Base-by-base conservation (phyloP, 2,329 filamentous ascomycete species). In the Fusarium tanahbumbuense region DNA sequence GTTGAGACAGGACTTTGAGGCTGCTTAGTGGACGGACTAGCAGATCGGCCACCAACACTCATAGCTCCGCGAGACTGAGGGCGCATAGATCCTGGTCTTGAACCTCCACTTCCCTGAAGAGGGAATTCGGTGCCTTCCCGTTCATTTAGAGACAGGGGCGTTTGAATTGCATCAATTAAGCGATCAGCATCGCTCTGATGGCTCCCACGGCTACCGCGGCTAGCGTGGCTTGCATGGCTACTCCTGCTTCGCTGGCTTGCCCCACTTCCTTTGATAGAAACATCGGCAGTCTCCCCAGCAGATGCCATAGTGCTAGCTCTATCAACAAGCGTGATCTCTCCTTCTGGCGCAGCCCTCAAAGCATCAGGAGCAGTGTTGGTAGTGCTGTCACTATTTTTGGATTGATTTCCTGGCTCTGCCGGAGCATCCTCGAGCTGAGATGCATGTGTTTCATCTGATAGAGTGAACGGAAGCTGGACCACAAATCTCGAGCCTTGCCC, bases 401-500 rank as follows among this genome's bases (percentile, higher is more conserved):
- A 54, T 13, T 57, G 47, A 10, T 68, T 67, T 32, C 53, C 45
- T 9, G 62, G 23, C 1, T 64, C 57, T 18, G 64, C 34, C 5
- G 40, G 52, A 12, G 25, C 30, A 16, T 64, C 54, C 3, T 68
- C 60, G 8, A 57, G 73, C 5, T 57, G 72, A 8, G 61, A 40
- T 10, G 68, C 55, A 0, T 78, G 69, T 5, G 73, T 66, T 46
- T 84, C 81, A 1, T 83, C 80, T 0, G 80, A 89, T 2, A 94
- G 76, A 10, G 89, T 84, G 69, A 97, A 96, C 0, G 92, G 91
- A 30, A 97, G 82, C 68, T 93, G 88, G 25, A 97, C 88, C 22
- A 93, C 89, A 69, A 97, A 97, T 55, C 92, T 87, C 20, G 93
- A 94, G 1, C 94, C 94, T 73, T 91, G 92, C 3, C 92, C 92